phyloP scores from a whole-genome alignment of 2,329 filamentous ascomycete genomes.

The Fusarium sacchari region DNA sequence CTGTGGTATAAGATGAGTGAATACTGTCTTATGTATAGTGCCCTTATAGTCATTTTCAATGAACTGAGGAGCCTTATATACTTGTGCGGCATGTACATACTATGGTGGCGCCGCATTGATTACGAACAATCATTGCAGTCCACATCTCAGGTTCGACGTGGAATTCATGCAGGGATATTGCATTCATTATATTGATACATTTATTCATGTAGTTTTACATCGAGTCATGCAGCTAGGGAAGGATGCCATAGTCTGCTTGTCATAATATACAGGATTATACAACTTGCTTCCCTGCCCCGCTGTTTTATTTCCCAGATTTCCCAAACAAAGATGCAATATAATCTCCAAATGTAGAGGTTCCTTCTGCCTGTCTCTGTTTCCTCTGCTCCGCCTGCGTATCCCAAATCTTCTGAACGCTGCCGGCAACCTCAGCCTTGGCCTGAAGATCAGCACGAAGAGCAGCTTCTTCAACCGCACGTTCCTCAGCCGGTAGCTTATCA shows the following conservation, averaged over 20 bases:
- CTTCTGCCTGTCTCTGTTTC: constrained; percentile 52
- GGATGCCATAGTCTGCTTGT: not conserved
- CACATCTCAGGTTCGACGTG: rapidly evolving
- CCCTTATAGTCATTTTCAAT: rapidly evolving
- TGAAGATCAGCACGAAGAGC: constrained; percentile 71
- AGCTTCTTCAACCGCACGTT: constrained; percentile 70
- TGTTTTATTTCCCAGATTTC: constrained; percentile 41
- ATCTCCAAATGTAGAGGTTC: constrained; percentile 47
- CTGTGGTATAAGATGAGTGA: not conserved
- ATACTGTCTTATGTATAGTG: not conserved
- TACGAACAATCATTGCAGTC: rapidly evolving
- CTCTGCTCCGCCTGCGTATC: constrained; percentile 64
- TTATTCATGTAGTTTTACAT: not conserved
- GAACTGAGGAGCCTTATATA: rapidly evolving
- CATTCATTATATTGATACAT: not conserved
- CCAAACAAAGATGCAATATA: constrained; percentile 46
- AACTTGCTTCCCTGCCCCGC: not conserved
- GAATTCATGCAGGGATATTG: too few species aligned
- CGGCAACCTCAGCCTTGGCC: constrained; percentile 69
- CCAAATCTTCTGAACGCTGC: constrained; percentile 59
- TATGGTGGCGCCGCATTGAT: not conserved
- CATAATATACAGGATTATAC: constrained; percentile 35
- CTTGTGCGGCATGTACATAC: not conserved
- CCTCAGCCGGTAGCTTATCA: constrained; percentile 65
- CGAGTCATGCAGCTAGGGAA: not conserved